Evolutionary conservation across 768 basidiomycete species (phyloP).

Genomic region (Ephemerocybe angulata): DNA sequence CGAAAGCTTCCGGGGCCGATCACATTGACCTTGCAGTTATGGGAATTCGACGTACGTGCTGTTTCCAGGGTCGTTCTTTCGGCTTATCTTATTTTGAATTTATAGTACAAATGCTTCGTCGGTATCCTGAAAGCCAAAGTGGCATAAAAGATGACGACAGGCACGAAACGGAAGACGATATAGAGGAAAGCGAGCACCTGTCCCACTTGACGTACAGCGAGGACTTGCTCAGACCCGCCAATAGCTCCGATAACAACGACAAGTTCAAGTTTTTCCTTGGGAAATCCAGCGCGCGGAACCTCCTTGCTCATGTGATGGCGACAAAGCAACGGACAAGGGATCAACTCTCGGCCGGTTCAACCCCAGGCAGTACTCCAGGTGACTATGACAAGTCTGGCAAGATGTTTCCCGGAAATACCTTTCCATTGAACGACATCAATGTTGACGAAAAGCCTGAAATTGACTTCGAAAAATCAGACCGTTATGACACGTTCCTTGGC

Average conservation of each 20-base stretch:
- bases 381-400: too few relatives aligned
- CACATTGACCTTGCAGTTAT: not conserved
- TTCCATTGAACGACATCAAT: too few relatives aligned
- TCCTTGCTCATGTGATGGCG: slow-evolving; percentile 30
- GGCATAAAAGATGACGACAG: too few relatives aligned
- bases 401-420: too few relatives aligned
- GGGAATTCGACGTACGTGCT: not conserved
- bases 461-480: too few relatives aligned
- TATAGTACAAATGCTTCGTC: too few relatives aligned
- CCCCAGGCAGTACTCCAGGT: not conserved
- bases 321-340: slow-evolving; percentile 23
- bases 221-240: not conserved
- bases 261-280: not conserved
- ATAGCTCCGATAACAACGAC: not conserved
- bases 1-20: not conserved
- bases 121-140: too few relatives aligned
- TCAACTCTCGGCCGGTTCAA: not conserved
- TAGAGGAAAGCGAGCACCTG: too few relatives aligned
- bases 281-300: slow-evolving; percentile 7
- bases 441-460: too few relatives aligned
- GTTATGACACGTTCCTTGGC: not conserved
- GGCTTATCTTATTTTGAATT: not conserved
- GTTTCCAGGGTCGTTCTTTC: not conserved
- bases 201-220: too few relatives aligned
- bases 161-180: too few relatives aligned